These are phyloP conservation scores for Termitomyces sp. DNA, from an alignment of 768 basidiomycete genomes.

Conservation along the genomic window DNA sequence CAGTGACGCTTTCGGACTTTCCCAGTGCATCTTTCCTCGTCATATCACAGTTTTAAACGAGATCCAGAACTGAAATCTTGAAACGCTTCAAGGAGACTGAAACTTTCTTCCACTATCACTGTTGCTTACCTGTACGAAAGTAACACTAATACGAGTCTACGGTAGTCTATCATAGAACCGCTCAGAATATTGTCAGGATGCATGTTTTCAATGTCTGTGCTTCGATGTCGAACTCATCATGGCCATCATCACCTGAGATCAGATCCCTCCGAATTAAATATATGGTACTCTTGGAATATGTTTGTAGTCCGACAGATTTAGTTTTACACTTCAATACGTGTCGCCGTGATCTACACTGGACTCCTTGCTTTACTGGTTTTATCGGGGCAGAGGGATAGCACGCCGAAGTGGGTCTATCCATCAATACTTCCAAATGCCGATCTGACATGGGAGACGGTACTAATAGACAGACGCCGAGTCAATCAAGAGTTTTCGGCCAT, in stretches of 20 bases:
- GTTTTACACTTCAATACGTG: too few species aligned
- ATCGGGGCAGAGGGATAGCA: neutral
- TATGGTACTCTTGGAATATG: neutral
- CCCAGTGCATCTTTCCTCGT: neutral
- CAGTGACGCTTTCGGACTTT: neutral
- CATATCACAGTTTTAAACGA: too few species aligned
- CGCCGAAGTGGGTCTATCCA: neutral
- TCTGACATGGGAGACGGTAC: neutral
- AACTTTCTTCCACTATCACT: too few species aligned
- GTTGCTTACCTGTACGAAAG: neutral
- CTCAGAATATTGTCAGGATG: neutral
- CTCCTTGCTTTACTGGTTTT: neutral
- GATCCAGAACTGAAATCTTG: neutral
- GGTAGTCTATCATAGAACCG: neutral
- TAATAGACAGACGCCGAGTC: neutral
- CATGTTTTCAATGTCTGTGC: neutral
- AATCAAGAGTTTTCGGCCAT: neutral
- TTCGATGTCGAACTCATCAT: slow-evolving; percentile 5
- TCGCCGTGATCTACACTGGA: neutral
- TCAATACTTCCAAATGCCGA: neutral
- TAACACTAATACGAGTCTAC: neutral
- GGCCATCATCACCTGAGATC: neutral
- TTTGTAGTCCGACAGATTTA: neutral
- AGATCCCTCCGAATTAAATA: neutral
- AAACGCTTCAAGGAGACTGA: neutral